Percentiles rank a stretch among this genome's conserved stretches.
These are phyloP conservation scores for Tulasnella sp. DNA, from an alignment of 768 basidiomycete species.

Conservation along the genomic window DNA sequence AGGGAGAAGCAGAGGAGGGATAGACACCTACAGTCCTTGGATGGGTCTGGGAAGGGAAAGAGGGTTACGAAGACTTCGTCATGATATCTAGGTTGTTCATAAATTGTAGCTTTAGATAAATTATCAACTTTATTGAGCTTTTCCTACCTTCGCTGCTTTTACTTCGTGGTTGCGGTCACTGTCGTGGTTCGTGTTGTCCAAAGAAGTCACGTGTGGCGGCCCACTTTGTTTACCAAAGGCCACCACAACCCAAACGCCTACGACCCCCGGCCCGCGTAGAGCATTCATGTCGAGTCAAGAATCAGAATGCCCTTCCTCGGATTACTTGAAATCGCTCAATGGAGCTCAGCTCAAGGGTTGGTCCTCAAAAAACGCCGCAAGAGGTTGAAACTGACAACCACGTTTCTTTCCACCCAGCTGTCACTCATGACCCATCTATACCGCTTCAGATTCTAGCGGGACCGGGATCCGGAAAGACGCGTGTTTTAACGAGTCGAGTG, in stretches of 20 bases:
- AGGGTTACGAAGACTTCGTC: neutral
- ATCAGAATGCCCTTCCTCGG: neutral
- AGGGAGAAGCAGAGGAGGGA: neutral
- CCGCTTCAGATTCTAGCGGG: slow-evolving; percentile 81
- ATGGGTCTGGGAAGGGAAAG: neutral
- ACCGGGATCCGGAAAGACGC: slow-evolving; percentile 56
- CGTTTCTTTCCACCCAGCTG: slow-evolving; percentile 46
- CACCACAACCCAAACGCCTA: neutral
- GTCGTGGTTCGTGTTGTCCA: neutral
- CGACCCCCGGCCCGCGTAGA: neutral
- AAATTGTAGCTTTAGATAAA: slow-evolving; percentile 11
- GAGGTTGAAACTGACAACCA: neutral
- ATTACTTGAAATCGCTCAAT: slow-evolving; percentile 30
- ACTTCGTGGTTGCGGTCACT: neutral
- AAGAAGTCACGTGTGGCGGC: neutral
- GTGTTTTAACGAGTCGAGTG: slow-evolving; percentile 66
- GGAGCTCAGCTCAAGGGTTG: slow-evolving; percentile 30
- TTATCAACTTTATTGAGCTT: neutral
- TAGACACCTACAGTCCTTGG: neutral
- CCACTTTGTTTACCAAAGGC: neutral
- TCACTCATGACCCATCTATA: slow-evolving; percentile 55
- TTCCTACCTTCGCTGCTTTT: neutral
- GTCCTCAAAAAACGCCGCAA: neutral
- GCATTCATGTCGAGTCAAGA: neutral
- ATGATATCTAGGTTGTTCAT: slow-evolving; percentile 13